These are phyloP conservation scores for Fragaria ananassa DNA, from an alignment of 306 rosid species.

Conservation along the genomic window DNA sequence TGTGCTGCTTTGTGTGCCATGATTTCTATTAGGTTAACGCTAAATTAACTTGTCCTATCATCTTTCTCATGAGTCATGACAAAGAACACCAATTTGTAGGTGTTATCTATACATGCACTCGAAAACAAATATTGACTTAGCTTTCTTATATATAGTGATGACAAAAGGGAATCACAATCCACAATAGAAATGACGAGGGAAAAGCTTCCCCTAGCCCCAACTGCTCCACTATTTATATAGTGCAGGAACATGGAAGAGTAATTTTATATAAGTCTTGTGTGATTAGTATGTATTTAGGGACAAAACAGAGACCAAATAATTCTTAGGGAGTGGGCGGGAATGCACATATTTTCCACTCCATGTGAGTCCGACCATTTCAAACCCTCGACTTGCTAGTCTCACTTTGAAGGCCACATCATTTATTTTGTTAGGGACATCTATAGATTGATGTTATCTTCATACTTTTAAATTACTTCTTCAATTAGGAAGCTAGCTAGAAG, in stretches of 20 bases:
- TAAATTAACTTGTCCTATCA: no score
- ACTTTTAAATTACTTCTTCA: not conserved
- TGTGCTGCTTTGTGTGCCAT: no score
- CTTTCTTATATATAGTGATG: not conserved
- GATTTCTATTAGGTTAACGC: no score
- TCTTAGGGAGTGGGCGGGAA: conserved; percentile 28
- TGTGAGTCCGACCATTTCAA: conserved; percentile 41
- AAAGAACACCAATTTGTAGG: not conserved
- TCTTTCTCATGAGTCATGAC: not conserved
- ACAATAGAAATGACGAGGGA: not conserved
- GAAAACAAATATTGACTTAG: not conserved
- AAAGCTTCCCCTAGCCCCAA: conserved; percentile 9
- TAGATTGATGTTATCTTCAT: not conserved
- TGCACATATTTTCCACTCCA: conserved; percentile 27
- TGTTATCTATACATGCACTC: not conserved
- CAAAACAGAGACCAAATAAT: conserved; percentile 18
- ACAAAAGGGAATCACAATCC: not conserved
- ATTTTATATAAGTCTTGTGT: not conserved
- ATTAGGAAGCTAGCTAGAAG: not conserved
- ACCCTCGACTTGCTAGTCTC: not conserved
- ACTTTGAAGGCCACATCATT: conserved; percentile 16
- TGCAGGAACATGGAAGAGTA: not conserved
- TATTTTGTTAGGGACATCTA: not conserved
- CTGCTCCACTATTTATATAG: conserved; percentile 12
- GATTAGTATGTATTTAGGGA: not conserved